Percentiles rank a stretch among this genome's conserved stretches.
Evolutionary conservation across 805 yeast species (phyloP).

Genomic region (Candida insectorum): DNA sequence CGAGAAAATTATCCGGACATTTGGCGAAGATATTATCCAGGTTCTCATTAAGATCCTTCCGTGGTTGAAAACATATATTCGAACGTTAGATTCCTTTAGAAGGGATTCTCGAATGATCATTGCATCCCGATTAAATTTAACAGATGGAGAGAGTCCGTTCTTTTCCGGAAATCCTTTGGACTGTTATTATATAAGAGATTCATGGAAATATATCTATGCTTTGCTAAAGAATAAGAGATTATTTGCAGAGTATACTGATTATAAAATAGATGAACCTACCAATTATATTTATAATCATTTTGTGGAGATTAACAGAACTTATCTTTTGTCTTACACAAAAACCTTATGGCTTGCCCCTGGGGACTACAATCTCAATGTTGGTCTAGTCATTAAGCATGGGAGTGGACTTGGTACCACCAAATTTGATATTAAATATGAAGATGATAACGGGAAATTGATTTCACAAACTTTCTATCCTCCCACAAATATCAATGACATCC

Average conservation of each 20-base stretch:
- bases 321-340: constrained; percentile 45
- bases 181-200: constrained; percentile 40
- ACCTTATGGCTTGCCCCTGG: constrained; percentile 47
- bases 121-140: constrained; percentile 24
- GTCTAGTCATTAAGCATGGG: constrained; percentile 50
- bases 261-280: constrained; percentile 46
- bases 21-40: constrained; percentile 33
- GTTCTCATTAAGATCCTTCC: constrained; percentile 34
- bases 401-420: constrained; percentile 58
- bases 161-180: constrained; percentile 20
- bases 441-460: constrained; percentile 22
- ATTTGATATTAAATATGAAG: constrained; percentile 41
- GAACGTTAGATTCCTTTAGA: constrained; percentile 37
- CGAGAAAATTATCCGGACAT: constrained; percentile 31
- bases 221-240: constrained; percentile 50
- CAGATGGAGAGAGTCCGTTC: constrained; percentile 11
- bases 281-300: constrained; percentile 41
- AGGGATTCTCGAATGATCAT: constrained; percentile 22
- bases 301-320: constrained; percentile 49
- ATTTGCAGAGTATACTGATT: constrained; percentile 46
- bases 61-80: constrained; percentile 35
- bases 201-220: constrained; percentile 54
- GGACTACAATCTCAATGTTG: constrained; percentile 48
- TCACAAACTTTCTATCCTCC: constrained; percentile 52
- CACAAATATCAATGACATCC: constrained; percentile 51